phyloP scores from a whole-genome alignment of 805 yeast genomes.

The Schwanniomyces pseudopolymorphus region DNA sequence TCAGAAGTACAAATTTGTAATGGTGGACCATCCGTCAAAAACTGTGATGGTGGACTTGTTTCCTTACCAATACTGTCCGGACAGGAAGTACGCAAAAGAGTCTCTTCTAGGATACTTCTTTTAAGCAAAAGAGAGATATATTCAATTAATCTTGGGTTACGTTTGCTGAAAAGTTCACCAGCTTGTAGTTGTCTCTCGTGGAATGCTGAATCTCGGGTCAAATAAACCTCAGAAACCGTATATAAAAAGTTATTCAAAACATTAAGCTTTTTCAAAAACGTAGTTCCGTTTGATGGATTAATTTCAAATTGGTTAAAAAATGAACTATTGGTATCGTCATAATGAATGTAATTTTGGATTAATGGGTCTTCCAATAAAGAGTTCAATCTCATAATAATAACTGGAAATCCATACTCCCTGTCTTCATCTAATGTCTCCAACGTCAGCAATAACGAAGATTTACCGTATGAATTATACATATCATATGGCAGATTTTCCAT shows the following conservation, averaged over 20 bases:
- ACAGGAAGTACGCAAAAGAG: conserved; percentile 44
- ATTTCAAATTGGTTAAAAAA: conserved; percentile 36
- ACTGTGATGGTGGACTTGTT: conserved; percentile 34
- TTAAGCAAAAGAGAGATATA: conserved; percentile 48
- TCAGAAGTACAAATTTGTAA: conserved; percentile 44
- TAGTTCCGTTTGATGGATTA: conserved; percentile 26
- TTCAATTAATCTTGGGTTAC: conserved; percentile 41
- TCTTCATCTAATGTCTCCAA: conserved; percentile 55
- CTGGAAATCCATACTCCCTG: conserved; percentile 46
- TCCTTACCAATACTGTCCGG: conserved; percentile 49
- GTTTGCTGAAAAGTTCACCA: conserved; percentile 38
- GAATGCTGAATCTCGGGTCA: conserved; percentile 52
- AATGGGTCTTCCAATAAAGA: conserved; percentile 26
- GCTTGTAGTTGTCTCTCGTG: conserved; percentile 44
- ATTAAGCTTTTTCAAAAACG: conserved; percentile 34
- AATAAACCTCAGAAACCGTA: conserved; percentile 55
- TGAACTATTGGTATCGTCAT: conserved; percentile 25
- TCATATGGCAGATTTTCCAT: conserved; percentile 62
- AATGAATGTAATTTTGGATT: conserved; percentile 30
- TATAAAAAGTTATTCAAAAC: conserved; percentile 46
- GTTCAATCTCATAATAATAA: conserved; percentile 33
- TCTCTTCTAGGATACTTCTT: conserved; percentile 59
- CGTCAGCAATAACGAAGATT: conserved; percentile 53
- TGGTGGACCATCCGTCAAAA: conserved; percentile 33
- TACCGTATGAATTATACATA: conserved; percentile 52